Evolutionary conservation across 1,139 yeast genomes (phyloP).

Genomic region (Scheffersomyces insectosa): DNA sequence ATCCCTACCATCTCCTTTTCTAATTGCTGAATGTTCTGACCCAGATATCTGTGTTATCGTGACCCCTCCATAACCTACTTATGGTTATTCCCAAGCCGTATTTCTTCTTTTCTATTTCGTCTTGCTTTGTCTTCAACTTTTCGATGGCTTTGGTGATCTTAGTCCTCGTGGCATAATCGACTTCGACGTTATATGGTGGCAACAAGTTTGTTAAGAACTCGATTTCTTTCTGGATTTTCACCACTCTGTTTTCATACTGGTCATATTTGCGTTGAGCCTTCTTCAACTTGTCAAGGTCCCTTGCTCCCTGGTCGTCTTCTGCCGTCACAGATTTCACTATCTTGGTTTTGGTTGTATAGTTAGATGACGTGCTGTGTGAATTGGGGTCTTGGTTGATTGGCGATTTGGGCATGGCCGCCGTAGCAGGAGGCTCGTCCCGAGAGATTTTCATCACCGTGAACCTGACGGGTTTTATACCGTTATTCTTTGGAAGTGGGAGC

Average conservation of each 20-base stretch:
- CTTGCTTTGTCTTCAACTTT: conserved; percentile 40
- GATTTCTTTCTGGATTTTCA: conserved; percentile 44
- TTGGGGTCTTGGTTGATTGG: neutral
- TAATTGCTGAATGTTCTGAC: conserved; percentile 31
- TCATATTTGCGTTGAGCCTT: conserved; percentile 40
- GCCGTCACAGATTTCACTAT: neutral
- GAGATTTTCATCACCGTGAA: conserved; percentile 47
- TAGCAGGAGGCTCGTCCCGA: conserved; percentile 26
- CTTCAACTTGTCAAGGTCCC: conserved; percentile 15
- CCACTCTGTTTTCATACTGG: conserved; percentile 31
- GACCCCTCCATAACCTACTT: conserved; percentile 46
- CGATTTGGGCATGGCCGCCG: conserved; percentile 18
- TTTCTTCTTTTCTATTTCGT: conserved; percentile 45
- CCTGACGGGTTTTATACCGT: conserved; percentile 32
- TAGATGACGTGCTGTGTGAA: conserved; percentile 1
- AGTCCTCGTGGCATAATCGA: conserved; percentile 44
- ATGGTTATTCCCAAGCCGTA: conserved; percentile 45
- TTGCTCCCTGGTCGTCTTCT: conserved; percentile 5
- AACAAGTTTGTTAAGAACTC: conserved; percentile 39
- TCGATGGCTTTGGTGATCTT: conserved; percentile 47
- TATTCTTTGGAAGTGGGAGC: conserved; percentile 5
- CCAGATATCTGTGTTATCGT: conserved; percentile 48
- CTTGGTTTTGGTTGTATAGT: neutral
- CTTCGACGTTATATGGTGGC: conserved; percentile 49
- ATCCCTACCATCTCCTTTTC: neutral